Evolutionary conservation across 2,329 filamentous ascomycete genomes (phyloP), one percentile per base, ranked within the genome.

Genomic region (Emergomyces pasteurianus): DNA sequence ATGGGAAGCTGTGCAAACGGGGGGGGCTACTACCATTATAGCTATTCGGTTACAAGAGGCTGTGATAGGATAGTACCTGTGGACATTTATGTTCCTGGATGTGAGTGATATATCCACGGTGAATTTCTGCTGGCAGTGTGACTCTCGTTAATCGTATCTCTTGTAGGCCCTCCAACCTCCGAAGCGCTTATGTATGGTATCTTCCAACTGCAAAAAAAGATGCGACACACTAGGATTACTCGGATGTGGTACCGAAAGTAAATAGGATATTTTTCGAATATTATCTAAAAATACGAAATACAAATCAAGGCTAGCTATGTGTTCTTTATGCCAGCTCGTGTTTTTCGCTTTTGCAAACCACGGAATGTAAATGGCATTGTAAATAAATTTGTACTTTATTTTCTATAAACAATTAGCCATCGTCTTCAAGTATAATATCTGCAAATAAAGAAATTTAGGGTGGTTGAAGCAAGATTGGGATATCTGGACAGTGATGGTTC

Each of bases 1-100:
- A 92, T 92, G 89, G 89, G 89, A 26, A 89, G 86, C 71, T 92
- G 89, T 74, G 89, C 89, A 67, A 92, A 92, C 75, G 89, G 89
- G 65, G 89, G 89, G 68, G 89, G 89, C 61, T 92, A 92, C 79
- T 92, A 92, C 73, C 89, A 92, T 77, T 92, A 92, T 79, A 89
- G 86, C 75, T 92, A 92, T 77, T 86, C 82, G 60, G 88, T 91
- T 59, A 86, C 87, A 59, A 83, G 88, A 63, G 88, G 88, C 47
- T 90, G 87, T 70, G 88, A 92, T 75, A 79, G 88, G 63, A 87
- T 92, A 70, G 86, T 91, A 34, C 88, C 88, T n/a, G 88, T 92
- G 63, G 88, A 92, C 73, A 83, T 92, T 57, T 92, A 91, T 71
- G 88, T 92, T n/a, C 88, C 88, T 56, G 88, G 88, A 23, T 92